A percentile compares a stretch with the other conserved stretches of the same genome.
phyloP scores from a whole-genome alignment of 345 rosid genomes.

The Pseudoturritis turrita region DNA sequence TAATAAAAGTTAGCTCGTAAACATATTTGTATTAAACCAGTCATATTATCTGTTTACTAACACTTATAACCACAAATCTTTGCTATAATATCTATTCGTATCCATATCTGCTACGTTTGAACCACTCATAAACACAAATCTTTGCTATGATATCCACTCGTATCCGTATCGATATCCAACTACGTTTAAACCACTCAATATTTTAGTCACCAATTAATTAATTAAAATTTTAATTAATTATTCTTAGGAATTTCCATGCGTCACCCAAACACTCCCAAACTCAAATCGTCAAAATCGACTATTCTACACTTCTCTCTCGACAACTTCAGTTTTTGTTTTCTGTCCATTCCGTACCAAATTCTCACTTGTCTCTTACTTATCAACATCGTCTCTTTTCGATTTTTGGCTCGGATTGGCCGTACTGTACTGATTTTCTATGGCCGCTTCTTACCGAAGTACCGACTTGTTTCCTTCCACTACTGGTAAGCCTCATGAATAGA shows the following conservation, averaged over 20 bases:
- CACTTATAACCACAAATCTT: too few species aligned
- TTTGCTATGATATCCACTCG: too few species aligned
- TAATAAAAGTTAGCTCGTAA: too few species aligned
- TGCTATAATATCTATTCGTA: too few species aligned
- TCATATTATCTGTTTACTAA: too few species aligned
- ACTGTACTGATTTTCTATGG: constrained; percentile 7
- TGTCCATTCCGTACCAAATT: neutral
- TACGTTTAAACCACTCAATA: neutral
- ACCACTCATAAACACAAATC: too few species aligned
- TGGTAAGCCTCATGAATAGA: neutral
- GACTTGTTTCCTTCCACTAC: constrained; percentile 12
- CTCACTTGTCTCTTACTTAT: neutral
- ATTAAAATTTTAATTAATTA: neutral
- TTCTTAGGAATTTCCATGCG: neutral
- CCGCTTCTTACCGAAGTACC: constrained; percentile 24
- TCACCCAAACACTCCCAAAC: constrained; percentile 20
- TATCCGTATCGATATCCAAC: too few species aligned
- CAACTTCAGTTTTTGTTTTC: neutral
- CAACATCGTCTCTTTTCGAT: neutral
- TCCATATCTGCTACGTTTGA: too few species aligned
- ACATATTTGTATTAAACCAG: too few species aligned
- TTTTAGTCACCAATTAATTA: neutral
- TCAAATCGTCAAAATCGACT: neutral
- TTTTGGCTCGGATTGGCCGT: neutral
- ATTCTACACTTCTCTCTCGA: neutral